phyloP scores from a whole-genome alignment of 352 stramenopile species.

The Ophiocytium majus region DNA sequence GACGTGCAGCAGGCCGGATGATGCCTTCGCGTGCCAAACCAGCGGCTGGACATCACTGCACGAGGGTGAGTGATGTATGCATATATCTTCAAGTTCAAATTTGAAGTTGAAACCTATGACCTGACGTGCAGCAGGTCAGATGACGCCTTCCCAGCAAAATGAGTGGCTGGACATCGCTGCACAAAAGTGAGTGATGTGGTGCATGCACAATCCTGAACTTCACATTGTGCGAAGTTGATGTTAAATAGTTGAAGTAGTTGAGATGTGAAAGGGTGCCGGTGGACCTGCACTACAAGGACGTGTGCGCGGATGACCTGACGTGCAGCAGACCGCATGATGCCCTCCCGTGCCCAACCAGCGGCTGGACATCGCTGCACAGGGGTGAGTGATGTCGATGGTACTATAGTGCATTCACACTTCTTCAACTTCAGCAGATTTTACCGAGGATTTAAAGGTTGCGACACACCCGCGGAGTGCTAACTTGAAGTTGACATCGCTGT shows the following conservation, averaged over 20 bases:
- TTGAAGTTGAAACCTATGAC: too few relatives aligned
- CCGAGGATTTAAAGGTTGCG: too few relatives aligned
- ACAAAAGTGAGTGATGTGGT: constrained; percentile 1
- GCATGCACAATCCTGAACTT: too few relatives aligned
- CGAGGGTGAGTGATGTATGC: not conserved
- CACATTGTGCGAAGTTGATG: too few relatives aligned
- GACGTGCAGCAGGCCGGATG: constrained; percentile 59
- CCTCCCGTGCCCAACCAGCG: not conserved
- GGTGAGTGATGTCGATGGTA: not conserved
- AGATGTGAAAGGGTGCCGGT: too few relatives aligned
- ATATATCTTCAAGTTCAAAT: too few relatives aligned
- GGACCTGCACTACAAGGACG: constrained; percentile 87
- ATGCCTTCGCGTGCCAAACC: not conserved
- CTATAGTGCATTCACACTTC: too few relatives aligned
- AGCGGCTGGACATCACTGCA: not conserved
- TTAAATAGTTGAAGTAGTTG: too few relatives aligned
- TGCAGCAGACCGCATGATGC: constrained; percentile 52
- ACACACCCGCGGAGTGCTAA: too few relatives aligned
- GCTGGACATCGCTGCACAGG: not conserved
- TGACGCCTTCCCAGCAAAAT: not conserved
- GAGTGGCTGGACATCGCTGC: not conserved
- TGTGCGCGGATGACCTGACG: constrained; percentile 90
- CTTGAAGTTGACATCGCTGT: too few relatives aligned
- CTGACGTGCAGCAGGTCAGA: constrained; percentile 65
- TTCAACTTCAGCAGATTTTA: too few relatives aligned